Evolutionary conservation across 495 filamentous ascomycete genomes (phyloP).

Genomic region (Penicillium egyptiacum): DNA sequence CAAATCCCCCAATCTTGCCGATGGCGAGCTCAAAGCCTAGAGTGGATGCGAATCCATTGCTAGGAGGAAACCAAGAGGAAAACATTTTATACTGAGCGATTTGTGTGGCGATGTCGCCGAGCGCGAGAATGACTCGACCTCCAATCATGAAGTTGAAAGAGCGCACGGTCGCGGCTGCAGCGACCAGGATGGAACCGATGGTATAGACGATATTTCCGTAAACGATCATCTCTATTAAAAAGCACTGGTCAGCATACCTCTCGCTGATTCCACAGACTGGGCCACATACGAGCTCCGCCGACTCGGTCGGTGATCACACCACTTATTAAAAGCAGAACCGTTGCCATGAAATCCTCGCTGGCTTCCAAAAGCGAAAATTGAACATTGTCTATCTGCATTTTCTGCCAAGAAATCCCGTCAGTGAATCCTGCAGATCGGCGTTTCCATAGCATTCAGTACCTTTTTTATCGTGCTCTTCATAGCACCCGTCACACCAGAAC

Average conservation of each 20-base stretch:
- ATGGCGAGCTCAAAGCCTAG: conserved; percentile 44
- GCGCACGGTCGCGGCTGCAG: conserved; percentile 40
- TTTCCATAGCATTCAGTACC: conserved; percentile 20
- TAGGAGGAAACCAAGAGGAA: conserved; percentile 49
- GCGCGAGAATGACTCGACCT: conserved; percentile 40
- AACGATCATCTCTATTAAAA: conserved; percentile 41
- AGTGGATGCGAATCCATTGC: conserved; percentile 46
- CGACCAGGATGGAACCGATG: conserved; percentile 47
- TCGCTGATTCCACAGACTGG: not conserved
- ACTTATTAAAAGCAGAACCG: conserved; percentile 42
- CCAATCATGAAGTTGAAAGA: conserved; percentile 49
- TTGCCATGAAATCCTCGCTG: conserved; percentile 50
- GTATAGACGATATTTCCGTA: conserved; percentile 48
- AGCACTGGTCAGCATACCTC: not conserved
- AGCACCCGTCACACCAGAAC: conserved; percentile 42
- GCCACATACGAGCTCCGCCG: conserved; percentile 41
- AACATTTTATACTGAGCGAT: conserved; percentile 52
- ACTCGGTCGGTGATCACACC: conserved; percentile 46
- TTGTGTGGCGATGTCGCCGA: conserved; percentile 49
- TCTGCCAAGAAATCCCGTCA: conserved; percentile 12
- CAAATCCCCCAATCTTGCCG: conserved; percentile 42
- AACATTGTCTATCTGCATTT: conserved; percentile 43
- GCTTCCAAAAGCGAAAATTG: conserved; percentile 47
- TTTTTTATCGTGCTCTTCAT: conserved; percentile 51
- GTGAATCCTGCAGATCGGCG: not conserved